Evolutionary conservation across 2,329 filamentous ascomycete genomes (phyloP), one percentile per base, ranked within the genome.

Genomic region (Tolypocladium album): DNA sequence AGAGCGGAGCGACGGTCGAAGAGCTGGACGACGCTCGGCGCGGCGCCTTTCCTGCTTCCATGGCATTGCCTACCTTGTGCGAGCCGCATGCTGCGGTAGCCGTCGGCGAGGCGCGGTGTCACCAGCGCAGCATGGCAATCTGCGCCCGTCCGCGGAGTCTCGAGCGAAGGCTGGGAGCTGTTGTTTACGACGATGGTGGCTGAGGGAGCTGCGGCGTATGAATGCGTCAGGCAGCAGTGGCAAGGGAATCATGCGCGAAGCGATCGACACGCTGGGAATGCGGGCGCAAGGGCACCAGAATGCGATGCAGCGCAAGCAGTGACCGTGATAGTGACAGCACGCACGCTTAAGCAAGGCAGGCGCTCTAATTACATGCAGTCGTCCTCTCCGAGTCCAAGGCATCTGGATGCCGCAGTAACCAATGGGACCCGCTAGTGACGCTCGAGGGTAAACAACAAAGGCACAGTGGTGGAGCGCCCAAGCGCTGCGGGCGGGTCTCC

Each of bases 401-500:
- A 38, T 59, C 56, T 60, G 64, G 65, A 61, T 67, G 65, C 65
- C 63, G 59, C 60, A 63, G 66, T 66, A 67, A 67, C 66, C 65
- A 64, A 60, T 58, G 61, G 62, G 58, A 58, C 57, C 60, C 56
- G 50, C 56, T 59, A 40, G 40, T 17, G 36, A 38, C 4, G 15
- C 31, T 34, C 4, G 27, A 22, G 22, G 50, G 50, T 38, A 55
- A 55, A 38, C 50, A 55, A 36, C 31, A 55, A 55, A 20, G 27
- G 31, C 31, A 3, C 27, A 36, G 27, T 7, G 50, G n/a, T 4
- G 9, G 6, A 31, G 27, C 27, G 27, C 42, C n/a, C 40, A 20
- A 50, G 45, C 22, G 43, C 15, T 27, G 22, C 43, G 43, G 43
- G 43, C 43, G 43, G 43, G 45, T 20, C 45, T 50, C 24, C 45